phyloP scores from a whole-genome alignment of 352 stramenopile genomes.

The Thalassiosira oceanica region DNA sequence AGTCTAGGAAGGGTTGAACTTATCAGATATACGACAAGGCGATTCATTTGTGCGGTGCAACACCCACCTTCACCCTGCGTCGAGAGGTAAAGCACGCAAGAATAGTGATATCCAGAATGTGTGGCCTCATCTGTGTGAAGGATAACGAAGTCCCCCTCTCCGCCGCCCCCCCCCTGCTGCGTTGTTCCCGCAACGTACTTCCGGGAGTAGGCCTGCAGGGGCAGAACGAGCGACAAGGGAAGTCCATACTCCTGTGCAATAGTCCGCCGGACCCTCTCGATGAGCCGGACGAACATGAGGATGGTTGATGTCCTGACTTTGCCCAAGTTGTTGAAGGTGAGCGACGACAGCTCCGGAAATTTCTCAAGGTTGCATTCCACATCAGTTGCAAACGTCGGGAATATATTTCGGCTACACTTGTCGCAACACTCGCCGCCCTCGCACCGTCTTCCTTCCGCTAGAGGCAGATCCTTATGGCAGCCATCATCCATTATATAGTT shows the following conservation, averaged over 20 bases:
- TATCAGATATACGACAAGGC: too few species aligned
- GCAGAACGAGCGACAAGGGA: constrained; percentile 31
- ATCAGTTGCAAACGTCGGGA: constrained; percentile 33
- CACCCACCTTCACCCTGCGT: constrained; percentile 34
- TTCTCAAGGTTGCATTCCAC: constrained; percentile 15
- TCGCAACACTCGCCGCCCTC: constrained; percentile 42
- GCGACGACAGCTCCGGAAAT: constrained; percentile 22
- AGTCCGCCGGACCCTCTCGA: constrained; percentile 39
- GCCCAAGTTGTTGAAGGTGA: constrained; percentile 46
- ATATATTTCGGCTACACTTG: constrained; percentile 41
- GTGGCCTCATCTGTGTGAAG: constrained; percentile 21
- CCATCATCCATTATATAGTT: constrained; percentile 50
- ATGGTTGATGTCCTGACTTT: constrained; percentile 31
- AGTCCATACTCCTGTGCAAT: constrained; percentile 49
- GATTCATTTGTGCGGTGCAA: too few species aligned
- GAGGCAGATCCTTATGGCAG: constrained; percentile 31
- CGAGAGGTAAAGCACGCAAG: constrained; percentile 49
- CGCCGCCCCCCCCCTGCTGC: constrained; percentile 40
- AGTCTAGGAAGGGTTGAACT: too few species aligned
- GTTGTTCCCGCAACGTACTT: constrained; percentile 53
- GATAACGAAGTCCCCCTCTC: constrained; percentile 45
- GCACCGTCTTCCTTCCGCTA: constrained; percentile 28
- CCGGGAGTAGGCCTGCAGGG: constrained; percentile 40
- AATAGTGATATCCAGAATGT: constrained; percentile 44
- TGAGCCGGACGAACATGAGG: constrained; percentile 36